Evolutionary conservation across 1,284 basidiomycete genomes (phyloP).

Genomic region (Veloboletus limbatus): DNA sequence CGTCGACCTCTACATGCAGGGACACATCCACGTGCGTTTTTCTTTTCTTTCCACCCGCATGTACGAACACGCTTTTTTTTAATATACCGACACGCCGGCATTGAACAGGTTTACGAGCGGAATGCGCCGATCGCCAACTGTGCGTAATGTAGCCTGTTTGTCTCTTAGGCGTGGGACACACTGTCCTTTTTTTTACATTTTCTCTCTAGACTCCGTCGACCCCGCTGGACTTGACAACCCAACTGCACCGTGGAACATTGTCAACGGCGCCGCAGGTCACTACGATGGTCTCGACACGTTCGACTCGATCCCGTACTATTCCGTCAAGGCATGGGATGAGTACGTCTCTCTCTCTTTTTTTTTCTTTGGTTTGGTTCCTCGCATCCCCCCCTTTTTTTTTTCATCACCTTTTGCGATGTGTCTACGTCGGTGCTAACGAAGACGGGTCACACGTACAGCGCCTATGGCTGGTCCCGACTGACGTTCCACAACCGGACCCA

Average conservation of each 20-base stretch:
- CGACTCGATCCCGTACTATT: not conserved
- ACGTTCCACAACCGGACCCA: conserved; percentile 32
- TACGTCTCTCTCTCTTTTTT: conserved; percentile 18
- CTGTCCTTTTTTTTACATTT: too few species aligned
- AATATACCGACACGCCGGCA: too few species aligned
- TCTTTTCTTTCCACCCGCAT: not conserved
- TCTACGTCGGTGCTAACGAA: conserved; percentile 1
- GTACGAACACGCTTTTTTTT: not conserved
- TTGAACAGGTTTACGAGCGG: conserved; percentile 25
- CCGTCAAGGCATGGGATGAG: conserved; percentile 15
- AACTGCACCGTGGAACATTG: conserved; percentile 28
- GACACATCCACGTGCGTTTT: conserved; percentile 22
- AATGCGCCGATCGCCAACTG: conserved; percentile 30
- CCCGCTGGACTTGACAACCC: conserved; percentile 29
- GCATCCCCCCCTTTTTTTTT: too few species aligned
- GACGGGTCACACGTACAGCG: conserved; percentile 1
- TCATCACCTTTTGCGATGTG: not conserved
- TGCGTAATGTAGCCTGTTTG: conserved; percentile 11
- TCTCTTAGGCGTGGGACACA: too few species aligned
- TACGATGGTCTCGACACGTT: conserved; percentile 31
- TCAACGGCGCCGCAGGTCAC: conserved; percentile 30
- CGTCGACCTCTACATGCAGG: conserved; percentile 32
- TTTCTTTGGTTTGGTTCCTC: too few species aligned
- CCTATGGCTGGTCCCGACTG: conserved; percentile 31
- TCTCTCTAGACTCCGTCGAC: conserved; percentile 18